Evolutionary conservation across 306 rosid genomes (phyloP).

Genomic region (Herpetospermum pedunculosum): DNA sequence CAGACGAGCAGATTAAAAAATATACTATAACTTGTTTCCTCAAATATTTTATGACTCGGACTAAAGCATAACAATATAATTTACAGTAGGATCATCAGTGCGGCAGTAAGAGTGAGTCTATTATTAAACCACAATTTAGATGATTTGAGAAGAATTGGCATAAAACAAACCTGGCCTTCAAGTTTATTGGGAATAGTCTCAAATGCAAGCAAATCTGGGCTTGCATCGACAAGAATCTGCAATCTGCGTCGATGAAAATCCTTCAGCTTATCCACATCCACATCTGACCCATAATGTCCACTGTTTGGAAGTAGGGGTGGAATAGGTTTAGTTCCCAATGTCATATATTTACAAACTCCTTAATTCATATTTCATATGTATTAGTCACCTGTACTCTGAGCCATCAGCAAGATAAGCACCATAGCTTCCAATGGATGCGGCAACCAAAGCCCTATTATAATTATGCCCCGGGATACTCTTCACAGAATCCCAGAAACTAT

Average conservation of each 20-base stretch:
- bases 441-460: slow-evolving; percentile 55
- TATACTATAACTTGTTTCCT: neutral
- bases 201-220: slow-evolving; percentile 78
- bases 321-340: neutral
- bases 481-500: slow-evolving; percentile 52
- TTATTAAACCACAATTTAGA: neutral
- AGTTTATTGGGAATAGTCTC: slow-evolving; percentile 88
- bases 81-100: neutral
- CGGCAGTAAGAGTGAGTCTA: neutral
- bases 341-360: neutral
- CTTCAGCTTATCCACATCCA: slow-evolving; percentile 58
- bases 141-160: neutral
- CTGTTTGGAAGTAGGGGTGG: slow-evolving; percentile 20
- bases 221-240: slow-evolving; percentile 68
- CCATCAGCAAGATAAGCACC: slow-evolving; percentile 98
- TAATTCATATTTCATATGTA: neutral
- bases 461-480: slow-evolving; percentile 28
- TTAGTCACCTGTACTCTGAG: slow-evolving; percentile 65
- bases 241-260: slow-evolving; percentile 79
- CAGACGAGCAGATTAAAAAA: neutral
- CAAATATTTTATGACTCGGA: neutral
- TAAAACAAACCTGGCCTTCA: slow-evolving; percentile 55
- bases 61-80: slow-evolving; percentile 1
- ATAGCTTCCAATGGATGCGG: slow-evolving; percentile 91
- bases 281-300: slow-evolving; percentile 56